Conservation (phyloP, 148 eudicot species). For the Rhododendron kiyosumense region DNA sequence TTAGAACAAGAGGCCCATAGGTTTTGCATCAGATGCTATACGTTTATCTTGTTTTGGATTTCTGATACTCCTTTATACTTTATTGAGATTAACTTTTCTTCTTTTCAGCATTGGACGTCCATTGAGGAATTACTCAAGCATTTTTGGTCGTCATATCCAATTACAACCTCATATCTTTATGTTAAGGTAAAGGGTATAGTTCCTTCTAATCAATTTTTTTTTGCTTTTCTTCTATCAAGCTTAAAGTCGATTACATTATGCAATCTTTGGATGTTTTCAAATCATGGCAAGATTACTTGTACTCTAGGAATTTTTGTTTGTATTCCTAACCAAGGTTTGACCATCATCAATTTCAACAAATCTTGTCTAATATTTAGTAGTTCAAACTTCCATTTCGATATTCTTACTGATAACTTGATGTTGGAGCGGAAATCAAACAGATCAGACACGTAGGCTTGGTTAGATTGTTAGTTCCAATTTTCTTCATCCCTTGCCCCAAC, state of each 20-base stretch:
- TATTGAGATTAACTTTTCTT: slow-evolving; percentile 10
- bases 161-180: slow-evolving; percentile 61
- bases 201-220: neutral
- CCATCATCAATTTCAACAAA: neutral
- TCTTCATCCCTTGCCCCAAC: neutral
- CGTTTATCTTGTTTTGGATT: neutral
- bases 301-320: neutral
- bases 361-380: neutral
- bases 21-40: neutral
- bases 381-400: neutral
- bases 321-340: neutral
- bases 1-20: neutral
- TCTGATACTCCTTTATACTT: neutral
- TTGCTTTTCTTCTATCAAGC: neutral
- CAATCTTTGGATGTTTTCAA: neutral
- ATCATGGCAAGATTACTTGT: neutral
- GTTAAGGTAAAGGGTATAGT: slow-evolving; percentile 48
- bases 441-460: too few relatives aligned
- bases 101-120: slow-evolving; percentile 84
- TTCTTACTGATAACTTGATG: neutral
- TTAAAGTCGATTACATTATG: neutral
- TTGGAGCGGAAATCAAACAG: neutral
- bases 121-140: slow-evolving; percentile 94
- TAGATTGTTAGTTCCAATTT: too few relatives aligned
- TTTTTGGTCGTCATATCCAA: slow-evolving; percentile 97